These are phyloP conservation scores for Pythium brassicae DNA, from an alignment of 352 stramenopile genomes.

Conservation along the genomic window DNA sequence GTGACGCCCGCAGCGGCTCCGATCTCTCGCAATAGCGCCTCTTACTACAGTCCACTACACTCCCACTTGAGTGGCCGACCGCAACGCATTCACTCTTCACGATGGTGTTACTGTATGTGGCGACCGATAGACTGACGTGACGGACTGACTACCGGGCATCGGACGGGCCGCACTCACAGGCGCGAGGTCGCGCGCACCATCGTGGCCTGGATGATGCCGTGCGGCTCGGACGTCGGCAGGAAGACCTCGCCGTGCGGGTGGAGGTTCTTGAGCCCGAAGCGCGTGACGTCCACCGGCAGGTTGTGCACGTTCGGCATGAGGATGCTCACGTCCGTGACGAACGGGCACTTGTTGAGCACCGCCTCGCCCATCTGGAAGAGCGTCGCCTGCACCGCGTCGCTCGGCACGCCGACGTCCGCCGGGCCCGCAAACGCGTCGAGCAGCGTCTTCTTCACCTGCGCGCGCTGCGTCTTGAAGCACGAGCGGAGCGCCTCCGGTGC, in stretches of 20 bases:
- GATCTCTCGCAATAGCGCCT: too few relatives aligned
- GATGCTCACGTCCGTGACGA: slow-evolving; percentile 73
- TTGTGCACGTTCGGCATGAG: slow-evolving; percentile 90
- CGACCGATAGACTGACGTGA: background rate
- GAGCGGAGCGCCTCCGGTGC: slow-evolving; percentile 26
- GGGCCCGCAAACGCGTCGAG: slow-evolving; percentile 79
- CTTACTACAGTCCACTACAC: too few relatives aligned
- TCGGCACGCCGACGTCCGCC: slow-evolving; percentile 66
- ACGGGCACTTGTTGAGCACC: slow-evolving; percentile 58
- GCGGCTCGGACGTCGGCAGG: slow-evolving; percentile 77
- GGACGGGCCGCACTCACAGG: slow-evolving; percentile 27
- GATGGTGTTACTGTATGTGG: too few relatives aligned
- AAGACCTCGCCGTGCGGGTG: slow-evolving; percentile 88
- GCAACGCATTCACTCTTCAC: too few relatives aligned
- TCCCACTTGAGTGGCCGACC: too few relatives aligned
- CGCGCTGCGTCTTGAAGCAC: slow-evolving; percentile 38
- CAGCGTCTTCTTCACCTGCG: slow-evolving; percentile 60
- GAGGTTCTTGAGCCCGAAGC: slow-evolving; percentile 83
- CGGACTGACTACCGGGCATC: background rate
- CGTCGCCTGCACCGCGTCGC: slow-evolving; percentile 78
- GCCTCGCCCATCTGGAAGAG: slow-evolving; percentile 85
- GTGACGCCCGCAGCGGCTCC: background rate
- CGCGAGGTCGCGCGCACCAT: slow-evolving; percentile 59
- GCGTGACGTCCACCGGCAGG: slow-evolving; percentile 78
- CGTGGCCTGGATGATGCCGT: slow-evolving; percentile 85